Evolutionary conservation across 257 asterid genomes (phyloP).

Genomic region (Scutellaria baicalensis): DNA sequence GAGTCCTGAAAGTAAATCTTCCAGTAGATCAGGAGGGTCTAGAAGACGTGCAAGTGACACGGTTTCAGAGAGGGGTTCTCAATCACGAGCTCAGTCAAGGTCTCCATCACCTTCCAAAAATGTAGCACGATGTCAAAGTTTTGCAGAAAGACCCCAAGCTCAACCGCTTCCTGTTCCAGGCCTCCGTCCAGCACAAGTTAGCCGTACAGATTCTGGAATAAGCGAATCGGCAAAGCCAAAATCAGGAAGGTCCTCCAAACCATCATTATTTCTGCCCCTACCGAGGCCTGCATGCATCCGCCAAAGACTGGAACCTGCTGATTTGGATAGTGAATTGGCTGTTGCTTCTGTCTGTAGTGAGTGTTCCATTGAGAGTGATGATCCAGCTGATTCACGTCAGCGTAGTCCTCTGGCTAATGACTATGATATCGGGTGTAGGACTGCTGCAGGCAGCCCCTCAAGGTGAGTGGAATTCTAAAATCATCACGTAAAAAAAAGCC

Average conservation of each 20-base stretch:
- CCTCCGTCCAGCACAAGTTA: constrained; percentile 40
- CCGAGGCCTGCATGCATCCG: constrained; percentile 86
- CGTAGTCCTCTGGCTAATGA: constrained; percentile 77
- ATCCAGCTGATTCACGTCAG: constrained; percentile 64
- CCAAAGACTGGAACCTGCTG: constrained; percentile 61
- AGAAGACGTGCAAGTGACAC: constrained; percentile 63
- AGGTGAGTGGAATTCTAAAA: constrained; percentile 48
- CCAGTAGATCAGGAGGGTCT: constrained; percentile 65
- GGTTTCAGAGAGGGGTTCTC: constrained; percentile 71
- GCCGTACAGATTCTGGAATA: constrained; percentile 58
- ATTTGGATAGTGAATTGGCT: constrained; percentile 55
- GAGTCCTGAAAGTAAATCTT: constrained; percentile 68
- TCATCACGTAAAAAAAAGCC: neutral
- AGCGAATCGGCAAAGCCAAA: constrained; percentile 52
- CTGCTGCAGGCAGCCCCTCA: constrained; percentile 73
- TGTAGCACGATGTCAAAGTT: constrained; percentile 86
- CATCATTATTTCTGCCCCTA: constrained; percentile 64
- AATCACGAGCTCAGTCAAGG: constrained; percentile 68
- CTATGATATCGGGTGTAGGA: constrained; percentile 65
- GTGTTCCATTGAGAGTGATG: constrained; percentile 79
- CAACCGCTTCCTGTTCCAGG: constrained; percentile 94
- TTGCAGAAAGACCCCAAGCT: constrained; percentile 68
- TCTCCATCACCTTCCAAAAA: constrained; percentile 85
- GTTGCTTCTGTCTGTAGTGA: constrained; percentile 82
- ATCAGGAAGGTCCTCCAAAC: constrained; percentile 42